Base-by-base conservation (phyloP, 2,329 filamentous ascomycete species). In the Phialocephala subalpina region DNA sequence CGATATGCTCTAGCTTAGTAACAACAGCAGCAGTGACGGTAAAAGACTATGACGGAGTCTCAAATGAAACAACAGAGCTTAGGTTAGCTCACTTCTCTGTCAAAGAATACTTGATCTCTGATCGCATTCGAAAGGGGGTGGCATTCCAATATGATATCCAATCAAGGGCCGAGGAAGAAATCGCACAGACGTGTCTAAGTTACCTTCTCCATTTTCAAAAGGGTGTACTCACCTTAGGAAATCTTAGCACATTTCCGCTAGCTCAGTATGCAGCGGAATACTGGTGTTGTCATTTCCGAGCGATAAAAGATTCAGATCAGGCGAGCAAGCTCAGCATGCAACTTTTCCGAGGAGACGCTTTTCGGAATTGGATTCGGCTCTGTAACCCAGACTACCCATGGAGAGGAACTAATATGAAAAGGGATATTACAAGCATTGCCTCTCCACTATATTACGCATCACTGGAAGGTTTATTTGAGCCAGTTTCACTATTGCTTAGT, bases 61-160 rank as follows among this genome's bases (percentile, higher is more conserved):
- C 36, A 27, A 16, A 40, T 58, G 25, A 58, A 8, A 58, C 25
- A 42, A 58, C 35, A 25, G 56, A 58, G 56, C 35, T 58, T 25
- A 11, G 8, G 56, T 22, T 52, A 52, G 47, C 47, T 29, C 47
- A 52, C 14, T 52, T 52, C 47, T 52, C 47, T 52, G 47, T 58
- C 35, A 58, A 58, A 58, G 56, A 58, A 58, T 58, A 58, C 56
- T 42, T 58, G 36, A 58, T 58, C 56, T 58, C 56, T 42, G 35
- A 58, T 58, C 56, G 56, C 35, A 58, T 58, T 58, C 56, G 56
- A 42, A 58, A 42, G 25, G 56, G 36, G 11, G 3, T 42, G 36
- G 22, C 33, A 38, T 40, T 58, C 36, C 56, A 40, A 40, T 58
- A 40, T 58, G 7, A 56, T 20, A 45, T 58, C 33, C 56, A 58